Base-by-base conservation (phyloP, 441 rosid genomes). In the Kokia cookei region DNA sequence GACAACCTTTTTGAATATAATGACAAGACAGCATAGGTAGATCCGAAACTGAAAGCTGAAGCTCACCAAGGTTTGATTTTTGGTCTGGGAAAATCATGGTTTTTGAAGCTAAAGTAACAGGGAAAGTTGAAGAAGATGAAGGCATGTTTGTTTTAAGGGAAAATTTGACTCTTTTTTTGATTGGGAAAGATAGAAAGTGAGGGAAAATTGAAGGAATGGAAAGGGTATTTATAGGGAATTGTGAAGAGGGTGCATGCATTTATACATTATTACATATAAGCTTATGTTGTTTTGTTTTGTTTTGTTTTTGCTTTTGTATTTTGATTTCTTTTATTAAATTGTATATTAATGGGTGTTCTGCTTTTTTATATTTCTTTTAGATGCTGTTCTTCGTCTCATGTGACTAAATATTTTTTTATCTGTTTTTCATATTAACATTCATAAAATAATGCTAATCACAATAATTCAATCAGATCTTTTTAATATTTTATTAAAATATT, bases 11-110 rank as follows among this genome's bases (percentile, higher is more conserved):
- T 7, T 89, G 91, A 57, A 89, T 89, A 76, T 86, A 89, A 78
- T 89, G 90, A 65, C 89, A 84, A 54, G 93, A 87, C 37, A 89
- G 83, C 90, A 88, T 87, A 0, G 93, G 91, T 37, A 86, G 93
- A 77, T 87, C 90, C 54, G 90, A 86, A 72, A 85, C 90, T 10
- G 92, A 85, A 24, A 88, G 86, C 69, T 89, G 83, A 11, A 89
- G 81, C 80, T 89, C 86, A 27, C 67, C 84, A 4, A 85, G 57
- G 1, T 76, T 76, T 48, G 92, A 85, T 57, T 71, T 85, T 17
- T 72, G 45, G n/a, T 80, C 74, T 0, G 92, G 92, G 67, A 69
- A 75, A 71, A 86, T 76, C 70, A 22, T 76, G 65, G 75, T 79
- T 77, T 81, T 69, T 9, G 87, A 84, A 71, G 81, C 53, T 3